Evolutionary conservation across 495 filamentous ascomycete genomes (phyloP).

Genomic region (Aspergillus ostianus): DNA sequence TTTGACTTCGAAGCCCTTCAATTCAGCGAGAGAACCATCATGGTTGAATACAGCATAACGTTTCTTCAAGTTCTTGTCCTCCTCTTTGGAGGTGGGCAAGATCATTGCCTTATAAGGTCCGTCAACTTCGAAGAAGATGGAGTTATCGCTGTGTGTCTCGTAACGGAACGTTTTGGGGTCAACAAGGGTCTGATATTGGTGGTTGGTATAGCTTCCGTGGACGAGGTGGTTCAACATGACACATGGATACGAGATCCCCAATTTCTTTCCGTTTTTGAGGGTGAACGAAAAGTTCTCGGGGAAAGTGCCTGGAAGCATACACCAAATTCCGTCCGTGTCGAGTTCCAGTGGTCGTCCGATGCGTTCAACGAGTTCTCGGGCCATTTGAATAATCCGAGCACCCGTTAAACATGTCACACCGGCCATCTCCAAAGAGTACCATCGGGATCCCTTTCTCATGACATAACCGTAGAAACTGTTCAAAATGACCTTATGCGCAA

Average conservation of each 20-base stretch:
- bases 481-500: constrained; percentile 98
- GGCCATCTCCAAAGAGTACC: constrained; percentile 99
- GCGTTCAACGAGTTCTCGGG: constrained; percentile 87
- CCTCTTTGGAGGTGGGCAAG: constrained; percentile 93
- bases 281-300: constrained; percentile 96
- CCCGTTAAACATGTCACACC: constrained; percentile 97
- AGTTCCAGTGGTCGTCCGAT: constrained; percentile 92
- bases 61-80: constrained; percentile 99
- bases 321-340: constrained; percentile 99
- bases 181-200: constrained; percentile 89
- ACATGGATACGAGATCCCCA: constrained; percentile 94
- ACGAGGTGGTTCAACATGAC: constrained; percentile 99
- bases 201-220: constrained; percentile 91
- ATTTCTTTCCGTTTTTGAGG: constrained; percentile 90
- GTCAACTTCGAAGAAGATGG: constrained; percentile 99
- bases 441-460: constrained; percentile 97
- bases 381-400: constrained; percentile 96
- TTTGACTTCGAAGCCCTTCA: constrained; percentile 99
- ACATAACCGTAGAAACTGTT: constrained; percentile 99
- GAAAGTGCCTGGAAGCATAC: constrained; percentile 95
- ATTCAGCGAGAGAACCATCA: constrained; percentile 91
- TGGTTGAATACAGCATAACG: constrained; percentile 99
- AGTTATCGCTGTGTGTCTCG: constrained; percentile 94
- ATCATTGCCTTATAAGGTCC: constrained; percentile 98
- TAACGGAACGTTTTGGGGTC: constrained; percentile 82